Conservation (phyloP, 306 rosid genomes). For the Corylus avellana region DNA sequence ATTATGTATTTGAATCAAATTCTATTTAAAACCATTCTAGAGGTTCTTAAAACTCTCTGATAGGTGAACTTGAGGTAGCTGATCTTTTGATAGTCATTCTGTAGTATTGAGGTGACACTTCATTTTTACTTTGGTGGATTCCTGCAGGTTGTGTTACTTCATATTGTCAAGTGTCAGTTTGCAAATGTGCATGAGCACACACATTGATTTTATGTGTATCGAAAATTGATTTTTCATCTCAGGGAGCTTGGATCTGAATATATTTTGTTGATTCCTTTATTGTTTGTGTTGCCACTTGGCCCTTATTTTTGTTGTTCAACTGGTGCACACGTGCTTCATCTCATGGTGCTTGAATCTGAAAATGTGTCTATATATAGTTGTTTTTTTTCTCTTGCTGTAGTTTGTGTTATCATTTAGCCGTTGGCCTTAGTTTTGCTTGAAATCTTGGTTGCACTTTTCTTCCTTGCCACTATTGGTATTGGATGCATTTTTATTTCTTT, state of each 20-base stretch:
- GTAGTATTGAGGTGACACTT: neutral
- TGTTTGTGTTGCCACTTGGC: neutral
- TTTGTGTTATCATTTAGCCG: neutral
- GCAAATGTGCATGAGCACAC: neutral
- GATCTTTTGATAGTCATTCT: constrained; percentile 1
- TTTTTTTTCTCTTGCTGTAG: neutral
- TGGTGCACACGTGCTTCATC: neutral
- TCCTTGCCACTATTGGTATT: constrained; percentile 2
- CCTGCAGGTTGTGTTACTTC: neutral
- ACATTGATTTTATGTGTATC: neutral
- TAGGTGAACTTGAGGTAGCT: neutral
- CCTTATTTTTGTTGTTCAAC: neutral
- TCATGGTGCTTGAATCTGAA: neutral
- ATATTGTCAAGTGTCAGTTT: neutral
- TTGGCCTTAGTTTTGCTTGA: neutral
- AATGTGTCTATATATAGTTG: neutral
- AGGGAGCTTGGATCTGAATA: neutral
- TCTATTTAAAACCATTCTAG: neutral
- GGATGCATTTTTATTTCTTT: neutral
- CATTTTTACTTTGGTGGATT: neutral
- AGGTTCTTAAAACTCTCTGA: neutral
- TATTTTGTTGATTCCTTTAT: neutral
- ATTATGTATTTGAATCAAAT: neutral
- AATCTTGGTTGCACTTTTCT: neutral
- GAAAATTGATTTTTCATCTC: neutral